Evolutionary conservation across 768 basidiomycete genomes (phyloP), one percentile per base, ranked within the genome.

Genomic region (Russula compacta): DNA sequence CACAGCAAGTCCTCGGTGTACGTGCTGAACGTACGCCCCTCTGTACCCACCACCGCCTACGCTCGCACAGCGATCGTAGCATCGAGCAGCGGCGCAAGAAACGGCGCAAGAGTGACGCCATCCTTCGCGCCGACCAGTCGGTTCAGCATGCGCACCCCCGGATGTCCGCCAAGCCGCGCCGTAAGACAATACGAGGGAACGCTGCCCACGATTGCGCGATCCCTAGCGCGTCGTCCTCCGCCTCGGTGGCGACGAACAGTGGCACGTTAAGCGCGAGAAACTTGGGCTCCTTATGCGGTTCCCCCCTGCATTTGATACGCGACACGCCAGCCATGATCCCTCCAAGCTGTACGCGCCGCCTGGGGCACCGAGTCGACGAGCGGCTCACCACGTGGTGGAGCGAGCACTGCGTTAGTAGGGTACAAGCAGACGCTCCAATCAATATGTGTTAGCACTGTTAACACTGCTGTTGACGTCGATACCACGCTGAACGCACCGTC

Each of bases 21-120:
- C 56, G 76, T 72, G 69, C 86, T 87, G 66, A 89, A 92, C 35
- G 90, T 91, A 67, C 87, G 89, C 56, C 81, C 79, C 56, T 82
- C 79, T 14, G 89, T 92, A 2, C 86, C 87, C 0, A 85, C 80
- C 35, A 89, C 78, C 15, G 67, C 73, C 69, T 76, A 72, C 0
- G 83, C 85, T 55, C 77, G 77, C 3, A 81, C 81, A 14, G 82
- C 80, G 36, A 93, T 79, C 73, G 89, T 75, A 7, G 84, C 87
- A 68, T 92, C 89, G 36, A 92, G 66, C 60, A 89, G 80, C 2
- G 88, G 86, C 21, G 80, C 67, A 11, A 88, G 60, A 64, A 82
- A 80, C 15, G 62, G 66, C 19, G 67, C 75, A 64, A 89, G 69
- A 36, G 56, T 67, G 32, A 81, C 69, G 2, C 79, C 79, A 64